Base-by-base conservation (phyloP, 2,329 filamentous ascomycete species). In the Talaromyces sp. region DNA sequence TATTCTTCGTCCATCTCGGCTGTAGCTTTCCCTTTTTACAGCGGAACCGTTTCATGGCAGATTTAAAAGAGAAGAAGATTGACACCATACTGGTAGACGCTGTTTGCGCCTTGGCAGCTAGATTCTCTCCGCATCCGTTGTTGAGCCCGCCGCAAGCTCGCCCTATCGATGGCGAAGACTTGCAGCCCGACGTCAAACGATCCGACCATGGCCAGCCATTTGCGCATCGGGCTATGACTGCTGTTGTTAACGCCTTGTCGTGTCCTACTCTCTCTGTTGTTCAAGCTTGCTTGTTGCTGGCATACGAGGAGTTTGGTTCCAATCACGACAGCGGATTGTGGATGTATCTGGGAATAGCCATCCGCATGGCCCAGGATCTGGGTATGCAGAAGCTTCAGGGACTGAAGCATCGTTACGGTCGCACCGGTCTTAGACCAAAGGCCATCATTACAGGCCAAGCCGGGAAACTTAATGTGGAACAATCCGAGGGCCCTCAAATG, bases 341-440 rank as follows among this genome's bases (percentile, higher is more conserved):
- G 92, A 96, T 96, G 92, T 96, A 96, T 73, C 82, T 96, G 1
- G 93, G 92, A 0, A 89, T 94, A 60, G 89, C 92, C 0, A 96
- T 96, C 66, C 88, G 92, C 4, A 90, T 93, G 87, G 89, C 89
- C 0, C 86, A 91, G 66, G 90, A 93, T 72, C 78, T 96, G 10
- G 92, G 93, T 0, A 82, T 96, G 68, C 91, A 94, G 70, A 96
- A 93, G 68, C 83, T 90, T 16, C 89, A 93, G 68, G 92, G 92
- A 0, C 83, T 96, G 47, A 84, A 80, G 66, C 83, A 85, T 63
- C 83, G 82, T 66, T 80, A 79, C 66, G 86, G 85, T 14, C 80
- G 79, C 19, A 79, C 81, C 59, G 85, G 86, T 0, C 82, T 85
- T 2, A 86, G 83, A 0, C 85, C 85, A 3, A 86, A 82, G 64